Evolutionary conservation across 352 stramenopile species (phyloP).

Genomic region (Labyrinthula sp.): DNA sequence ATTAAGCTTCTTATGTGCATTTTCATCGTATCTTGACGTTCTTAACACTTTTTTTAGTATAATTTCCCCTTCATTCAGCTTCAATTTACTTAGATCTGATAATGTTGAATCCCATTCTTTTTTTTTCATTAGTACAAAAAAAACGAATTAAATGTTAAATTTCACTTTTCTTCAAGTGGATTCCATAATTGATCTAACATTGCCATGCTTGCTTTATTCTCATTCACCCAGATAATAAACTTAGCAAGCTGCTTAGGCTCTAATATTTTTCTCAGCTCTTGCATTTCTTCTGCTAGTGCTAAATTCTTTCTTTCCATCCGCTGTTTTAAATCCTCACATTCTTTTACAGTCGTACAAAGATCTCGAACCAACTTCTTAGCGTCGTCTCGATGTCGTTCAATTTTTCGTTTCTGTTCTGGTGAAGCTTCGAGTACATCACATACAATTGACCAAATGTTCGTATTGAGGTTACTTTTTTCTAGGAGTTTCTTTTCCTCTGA

Average conservation of each 20-base stretch:
- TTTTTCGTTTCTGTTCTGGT: conserved; percentile 69
- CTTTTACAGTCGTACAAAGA: conserved; percentile 52
- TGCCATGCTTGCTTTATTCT: conserved; percentile 80
- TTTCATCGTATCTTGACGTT: no score
- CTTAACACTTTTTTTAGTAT: no score
- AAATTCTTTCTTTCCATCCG: conserved; percentile 67
- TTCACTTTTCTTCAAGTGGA: conserved; percentile 25
- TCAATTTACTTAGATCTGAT: no score
- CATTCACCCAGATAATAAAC: conserved; percentile 82
- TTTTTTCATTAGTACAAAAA: no score
- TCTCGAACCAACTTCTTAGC: conserved; percentile 41
- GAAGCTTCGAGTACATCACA: conserved; percentile 61
- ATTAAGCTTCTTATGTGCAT: no score
- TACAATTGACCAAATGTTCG: conserved; percentile 60
- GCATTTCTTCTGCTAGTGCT: conserved; percentile 72
- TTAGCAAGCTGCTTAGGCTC: conserved; percentile 71
- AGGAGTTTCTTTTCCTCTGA: conserved; percentile 39
- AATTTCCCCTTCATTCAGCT: no score
- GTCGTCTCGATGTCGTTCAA: conserved; percentile 62
- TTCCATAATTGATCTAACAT: conserved; percentile 84
- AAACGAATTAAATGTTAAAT: no score
- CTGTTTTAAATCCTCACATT: conserved; percentile 61
- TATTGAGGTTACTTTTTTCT: conserved; percentile 63
- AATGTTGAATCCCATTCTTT: no score
- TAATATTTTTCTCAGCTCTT: conserved; percentile 71